Conservation (phyloP, 352 stramenopile genomes). For the Phytopythium delawarense region DNA sequence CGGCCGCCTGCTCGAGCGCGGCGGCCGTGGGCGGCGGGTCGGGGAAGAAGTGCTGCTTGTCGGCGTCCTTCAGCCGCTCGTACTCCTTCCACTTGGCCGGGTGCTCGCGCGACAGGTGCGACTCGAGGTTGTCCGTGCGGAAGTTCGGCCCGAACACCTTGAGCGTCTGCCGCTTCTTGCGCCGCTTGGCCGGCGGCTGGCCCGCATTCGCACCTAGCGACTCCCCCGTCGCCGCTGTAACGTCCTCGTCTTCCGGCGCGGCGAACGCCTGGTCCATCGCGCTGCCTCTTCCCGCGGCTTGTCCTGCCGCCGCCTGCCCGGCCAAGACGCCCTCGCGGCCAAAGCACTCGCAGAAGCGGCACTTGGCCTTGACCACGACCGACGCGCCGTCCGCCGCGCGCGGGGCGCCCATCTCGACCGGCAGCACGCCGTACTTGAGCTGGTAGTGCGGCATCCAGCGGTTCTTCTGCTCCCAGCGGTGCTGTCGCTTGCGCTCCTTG, state of each 20-base stretch:
- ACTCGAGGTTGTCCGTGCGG: slow-evolving; percentile 55
- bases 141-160: slow-evolving; percentile 59
- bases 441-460: slow-evolving; percentile 58
- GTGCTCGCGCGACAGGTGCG: slow-evolving; percentile 45
- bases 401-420: slow-evolving; percentile 30
- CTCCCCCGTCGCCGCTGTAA: background rate
- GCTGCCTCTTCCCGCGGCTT: background rate
- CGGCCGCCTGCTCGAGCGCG: slow-evolving; percentile 13
- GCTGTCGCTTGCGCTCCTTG: slow-evolving; percentile 52
- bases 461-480: slow-evolving; percentile 65
- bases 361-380: slow-evolving; percentile 46
- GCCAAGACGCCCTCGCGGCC: slow-evolving; percentile 21
- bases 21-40: slow-evolving; percentile 19
- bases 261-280: background rate
- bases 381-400: slow-evolving; percentile 11
- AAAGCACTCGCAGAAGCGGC: slow-evolving; percentile 58
- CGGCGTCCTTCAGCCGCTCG: slow-evolving; percentile 36
- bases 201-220: background rate
- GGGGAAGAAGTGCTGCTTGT: slow-evolving; percentile 47
- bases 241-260: background rate
- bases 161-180: slow-evolving; percentile 57
- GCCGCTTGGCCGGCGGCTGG: slow-evolving; percentile 25
- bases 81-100: slow-evolving; percentile 45
- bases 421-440: slow-evolving; percentile 56
- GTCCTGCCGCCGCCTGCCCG: no score